These are phyloP conservation scores for Amanita fuliginea DNA, from an alignment of 768 basidiomycete species.

Conservation along the genomic window DNA sequence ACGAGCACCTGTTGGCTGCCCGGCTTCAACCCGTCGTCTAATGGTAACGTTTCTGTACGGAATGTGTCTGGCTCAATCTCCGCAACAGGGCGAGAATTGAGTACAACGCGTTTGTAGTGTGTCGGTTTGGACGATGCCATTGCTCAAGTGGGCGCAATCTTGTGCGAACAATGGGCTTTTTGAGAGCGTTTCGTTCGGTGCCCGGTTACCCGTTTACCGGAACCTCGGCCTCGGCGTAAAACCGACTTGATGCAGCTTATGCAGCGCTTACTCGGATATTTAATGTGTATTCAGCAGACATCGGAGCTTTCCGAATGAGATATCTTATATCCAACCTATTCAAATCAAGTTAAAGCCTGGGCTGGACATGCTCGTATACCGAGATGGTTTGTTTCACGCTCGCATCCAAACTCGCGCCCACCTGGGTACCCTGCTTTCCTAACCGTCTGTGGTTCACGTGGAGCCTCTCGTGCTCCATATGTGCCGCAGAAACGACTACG, in stretches of 20 bases:
- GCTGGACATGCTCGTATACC: background rate
- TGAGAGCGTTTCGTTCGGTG: background rate
- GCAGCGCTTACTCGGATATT: no score
- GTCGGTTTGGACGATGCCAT: conserved; percentile 6
- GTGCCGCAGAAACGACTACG: background rate
- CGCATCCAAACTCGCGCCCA: background rate
- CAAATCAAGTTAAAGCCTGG: background rate
- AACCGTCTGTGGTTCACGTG: background rate
- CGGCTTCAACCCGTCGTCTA: conserved; percentile 36
- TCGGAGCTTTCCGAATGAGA: no score
- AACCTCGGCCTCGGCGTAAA: no score
- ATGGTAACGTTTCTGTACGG: conserved; percentile 40
- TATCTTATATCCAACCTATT: no score
- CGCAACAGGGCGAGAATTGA: conserved; percentile 60
- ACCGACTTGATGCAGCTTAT: no score
- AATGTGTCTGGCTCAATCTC: conserved; percentile 72
- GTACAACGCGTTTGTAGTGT: conserved; percentile 57
- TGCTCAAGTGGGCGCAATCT: background rate
- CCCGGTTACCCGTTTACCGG: background rate
- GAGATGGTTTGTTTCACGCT: background rate
- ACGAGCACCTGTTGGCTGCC: conserved; percentile 51
- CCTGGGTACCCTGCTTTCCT: background rate
- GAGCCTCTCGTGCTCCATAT: background rate
- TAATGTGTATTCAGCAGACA: no score
- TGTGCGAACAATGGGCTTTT: background rate